Evolutionary conservation across 106 monocot species (phyloP).

Genomic region (Dendrobium nobile): DNA sequence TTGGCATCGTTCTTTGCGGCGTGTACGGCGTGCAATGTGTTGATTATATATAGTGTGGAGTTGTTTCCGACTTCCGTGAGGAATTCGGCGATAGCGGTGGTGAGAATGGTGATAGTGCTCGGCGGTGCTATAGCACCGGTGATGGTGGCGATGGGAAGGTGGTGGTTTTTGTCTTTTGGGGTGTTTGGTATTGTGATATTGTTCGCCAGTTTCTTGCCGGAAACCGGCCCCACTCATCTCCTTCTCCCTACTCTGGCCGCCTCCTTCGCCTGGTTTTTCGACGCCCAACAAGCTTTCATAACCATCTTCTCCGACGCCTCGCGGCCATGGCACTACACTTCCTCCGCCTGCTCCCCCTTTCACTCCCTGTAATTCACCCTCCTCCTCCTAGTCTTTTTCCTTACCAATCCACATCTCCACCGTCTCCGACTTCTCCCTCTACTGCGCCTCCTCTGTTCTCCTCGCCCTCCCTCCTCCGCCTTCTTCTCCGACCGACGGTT

Average conservation of each 20-base stretch:
- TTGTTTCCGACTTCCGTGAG: conserved; percentile 36
- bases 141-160: conserved; percentile 22
- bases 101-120: conserved; percentile 29
- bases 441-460: too few species aligned
- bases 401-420: too few species aligned
- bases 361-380: too few species aligned
- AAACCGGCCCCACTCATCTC: conserved; percentile 18
- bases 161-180: conserved; percentile 17
- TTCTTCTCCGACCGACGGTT: too few species aligned
- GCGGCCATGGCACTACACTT: too few species aligned
- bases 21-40: conserved; percentile 9
- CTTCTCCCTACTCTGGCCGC: conserved; percentile 5
- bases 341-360: too few species aligned
- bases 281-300: too few species aligned
- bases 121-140: conserved; percentile 23
- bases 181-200: conserved; percentile 16
- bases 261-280: too few species aligned
- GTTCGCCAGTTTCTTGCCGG: conserved; percentile 9
- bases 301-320: too few species aligned
- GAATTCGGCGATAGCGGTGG: conserved; percentile 27
- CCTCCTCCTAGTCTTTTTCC: too few species aligned
- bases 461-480: too few species aligned
- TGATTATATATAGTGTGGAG: conserved; percentile 28
- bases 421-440: too few species aligned
- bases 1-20: conserved; percentile 23